Percentiles rank a stretch among this genome's conserved stretches.
Evolutionary conservation across 768 basidiomycete genomes (phyloP).

Genomic region (Pseudohyphozyma bogoriensis): DNA sequence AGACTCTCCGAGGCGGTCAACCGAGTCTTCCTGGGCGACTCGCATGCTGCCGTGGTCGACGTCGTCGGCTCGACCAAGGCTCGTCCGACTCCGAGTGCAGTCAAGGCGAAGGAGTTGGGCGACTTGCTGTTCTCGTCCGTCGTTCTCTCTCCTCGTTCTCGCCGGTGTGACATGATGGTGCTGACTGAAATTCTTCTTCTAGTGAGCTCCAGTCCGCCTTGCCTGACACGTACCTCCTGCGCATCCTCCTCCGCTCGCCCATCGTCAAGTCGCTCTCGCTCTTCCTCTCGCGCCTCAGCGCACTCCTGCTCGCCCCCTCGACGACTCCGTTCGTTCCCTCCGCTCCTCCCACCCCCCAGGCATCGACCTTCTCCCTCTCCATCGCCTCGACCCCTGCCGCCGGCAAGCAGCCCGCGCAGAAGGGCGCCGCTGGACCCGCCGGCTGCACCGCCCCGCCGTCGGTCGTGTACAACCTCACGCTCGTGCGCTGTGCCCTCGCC

Average conservation of each 20-base stretch:
- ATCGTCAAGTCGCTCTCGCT: conserved; percentile 31
- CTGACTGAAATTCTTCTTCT: not conserved
- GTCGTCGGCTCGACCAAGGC: too few species aligned
- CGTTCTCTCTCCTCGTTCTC: too few species aligned
- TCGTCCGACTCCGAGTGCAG: conserved; percentile 21
- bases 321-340: conserved; percentile 7
- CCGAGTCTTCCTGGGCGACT: conserved; percentile 18
- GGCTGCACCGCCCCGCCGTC: too few species aligned
- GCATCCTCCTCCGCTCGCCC: conserved; percentile 32
- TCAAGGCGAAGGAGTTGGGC: conserved; percentile 18
- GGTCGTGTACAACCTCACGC: conserved; percentile 32
- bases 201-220: conserved; percentile 29
- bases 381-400: conserved; percentile 15
- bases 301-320: conserved; percentile 25
- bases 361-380: conserved; percentile 21
- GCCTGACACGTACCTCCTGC: conserved; percentile 33
- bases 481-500: conserved; percentile 30
- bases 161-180: not conserved
- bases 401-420: too few species aligned
- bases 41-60: too few species aligned
- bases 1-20: conserved; percentile 29
- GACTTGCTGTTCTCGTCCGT: conserved; percentile 26
- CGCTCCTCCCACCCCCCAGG: conserved; percentile 26
- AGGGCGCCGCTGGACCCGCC: too few species aligned
- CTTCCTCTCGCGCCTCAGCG: conserved; percentile 32